Evolutionary conservation across 2,329 filamentous ascomycete species (phyloP), one percentile per base, ranked within the genome.

Genomic region (Bimuria novae-zelandiae): DNA sequence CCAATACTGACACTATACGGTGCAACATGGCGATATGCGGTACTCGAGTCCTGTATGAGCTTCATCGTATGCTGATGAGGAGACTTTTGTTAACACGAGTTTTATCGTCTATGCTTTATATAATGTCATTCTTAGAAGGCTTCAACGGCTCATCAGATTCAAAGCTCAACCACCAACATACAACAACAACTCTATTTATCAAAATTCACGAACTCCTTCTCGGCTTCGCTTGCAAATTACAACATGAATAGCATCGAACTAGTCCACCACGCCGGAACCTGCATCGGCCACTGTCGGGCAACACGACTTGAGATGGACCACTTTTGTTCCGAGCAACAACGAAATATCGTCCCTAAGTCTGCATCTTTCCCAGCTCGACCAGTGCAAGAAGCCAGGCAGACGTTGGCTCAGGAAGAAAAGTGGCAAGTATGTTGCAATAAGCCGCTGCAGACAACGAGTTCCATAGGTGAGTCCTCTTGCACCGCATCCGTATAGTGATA

Each of bases 351-450:
- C 27, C 57, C 63, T 27, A 48, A 54, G 7, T 61, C 68, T 6
- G 57, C 49, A 4, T 61, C 61, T n/a, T 69, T 67, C 51, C 66
- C 63, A 8, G 36, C 63, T 23, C 66, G 57, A 60, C 64, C 62
- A 27, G 54, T 49, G 52, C 48, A 52, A 23, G 25, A 55, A 5
- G 55, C 52, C n/a, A 56, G 51, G 14, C 37, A 56, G 21, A 35
- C 52, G 7, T 21, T 52, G 30, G 40, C 17, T 2, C 43, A 50
- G 17, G 41, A 60, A 22, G 51, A 58, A 4, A 37, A 44, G 29
- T 57, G 48, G 43, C 25, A 51, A 35, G 57, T 55, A 23, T 55
- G 55, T 27, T 58, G 55, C 43, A 52, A 49, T 39, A 37, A 45
- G 14, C 49, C 50, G 8, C 19, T 25, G 11, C 29, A 29, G 36